Percentiles rank a stretch among this genome's conserved stretches.
Conservation (phyloP, 2,329 filamentous ascomycete species). For the Penicillium sumatraense region DNA sequence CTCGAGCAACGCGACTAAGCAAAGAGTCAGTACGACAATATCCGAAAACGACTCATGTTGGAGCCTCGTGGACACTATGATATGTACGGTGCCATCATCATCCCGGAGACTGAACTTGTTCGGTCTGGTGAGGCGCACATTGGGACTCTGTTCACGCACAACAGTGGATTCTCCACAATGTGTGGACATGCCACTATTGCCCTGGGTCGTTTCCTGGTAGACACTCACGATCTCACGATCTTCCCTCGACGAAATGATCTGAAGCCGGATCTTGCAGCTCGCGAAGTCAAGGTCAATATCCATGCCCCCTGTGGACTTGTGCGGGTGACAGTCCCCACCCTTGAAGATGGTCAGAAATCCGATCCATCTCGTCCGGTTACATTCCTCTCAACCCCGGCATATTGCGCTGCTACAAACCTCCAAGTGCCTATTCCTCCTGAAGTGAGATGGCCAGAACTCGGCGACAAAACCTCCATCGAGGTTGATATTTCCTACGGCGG, state of each 20-base stretch:
- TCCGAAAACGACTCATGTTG: conserved; percentile 49
- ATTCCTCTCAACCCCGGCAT: conserved; percentile 46
- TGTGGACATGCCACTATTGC: conserved; percentile 59
- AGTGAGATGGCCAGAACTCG: conserved; percentile 16
- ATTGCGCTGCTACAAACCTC: background rate
- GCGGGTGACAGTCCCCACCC: conserved; percentile 45
- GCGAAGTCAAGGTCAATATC: conserved; percentile 39
- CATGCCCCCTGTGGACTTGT: conserved; percentile 54
- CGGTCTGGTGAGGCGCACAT: conserved; percentile 49
- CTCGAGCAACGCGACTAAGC: conserved; percentile 47
- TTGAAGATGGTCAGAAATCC: conserved; percentile 31
- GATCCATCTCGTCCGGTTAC: conserved; percentile 46
- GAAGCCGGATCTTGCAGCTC: conserved; percentile 25
- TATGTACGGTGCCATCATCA: conserved; percentile 58
- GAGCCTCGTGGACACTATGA: conserved; percentile 57
- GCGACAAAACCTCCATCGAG: background rate
- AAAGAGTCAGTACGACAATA: conserved; percentile 42
- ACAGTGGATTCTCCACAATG: conserved; percentile 56
- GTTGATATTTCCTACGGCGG: background rate
- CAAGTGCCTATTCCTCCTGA: conserved; percentile 43
- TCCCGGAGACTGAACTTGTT: conserved; percentile 48
- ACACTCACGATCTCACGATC: conserved; percentile 40
- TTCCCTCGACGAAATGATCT: conserved; percentile 46
- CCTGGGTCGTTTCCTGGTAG: conserved; percentile 50
- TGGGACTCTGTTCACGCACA: conserved; percentile 54